Base-by-base conservation (phyloP, 2,329 filamentous ascomycete genomes). In the Colletotrichum sp. region DNA sequence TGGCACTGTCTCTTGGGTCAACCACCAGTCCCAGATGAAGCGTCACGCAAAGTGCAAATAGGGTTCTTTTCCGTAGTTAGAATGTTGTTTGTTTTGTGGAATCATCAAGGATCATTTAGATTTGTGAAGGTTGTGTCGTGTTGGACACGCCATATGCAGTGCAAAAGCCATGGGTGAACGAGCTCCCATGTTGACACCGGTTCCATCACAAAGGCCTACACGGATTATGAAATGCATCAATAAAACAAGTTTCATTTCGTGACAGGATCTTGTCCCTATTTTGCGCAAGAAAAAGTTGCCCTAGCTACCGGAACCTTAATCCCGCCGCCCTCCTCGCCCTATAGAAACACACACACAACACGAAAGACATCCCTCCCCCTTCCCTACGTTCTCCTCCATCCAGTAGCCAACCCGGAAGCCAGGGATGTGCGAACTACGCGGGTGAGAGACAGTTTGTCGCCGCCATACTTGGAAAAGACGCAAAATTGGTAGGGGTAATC, bases 41-140 rank as follows among this genome's bases (percentile, higher is more conserved):
- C 18, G 39, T 69, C 32, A 75, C n/a, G 49, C 49, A 66, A 70
- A 39, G 49, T 69, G 24, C 34, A 63, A 39, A 15, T 24, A 57
- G 44, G 62, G 36, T 21, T 28, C 18, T 62, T 28, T 60, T 52
- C 44, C 57, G 68, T 67, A 63, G 36, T 71, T 77, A 77, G 72
- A 77, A 67, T 75, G 75, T 62, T 71, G 71, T 71, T 75, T 71
- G 72, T 67, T 68, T 71, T 28, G 39, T 66, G 39, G 26, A 30
- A 39, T 8, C 21, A 52, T 52, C 59, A 15, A 63, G 16, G n/a
- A 52, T 52, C 44, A 13, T 52, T 13, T 49, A 49, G n/a, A 49
- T 49, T 52, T 52, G 44, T 52, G 44, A 52, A 24, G n/a, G 12
- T 13, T 21, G 44, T 52, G n/a, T 24, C n/a, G 44, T 49, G 5